Evolutionary conservation across 768 basidiomycete genomes (phyloP).

Genomic region (Trametes meyenii): DNA sequence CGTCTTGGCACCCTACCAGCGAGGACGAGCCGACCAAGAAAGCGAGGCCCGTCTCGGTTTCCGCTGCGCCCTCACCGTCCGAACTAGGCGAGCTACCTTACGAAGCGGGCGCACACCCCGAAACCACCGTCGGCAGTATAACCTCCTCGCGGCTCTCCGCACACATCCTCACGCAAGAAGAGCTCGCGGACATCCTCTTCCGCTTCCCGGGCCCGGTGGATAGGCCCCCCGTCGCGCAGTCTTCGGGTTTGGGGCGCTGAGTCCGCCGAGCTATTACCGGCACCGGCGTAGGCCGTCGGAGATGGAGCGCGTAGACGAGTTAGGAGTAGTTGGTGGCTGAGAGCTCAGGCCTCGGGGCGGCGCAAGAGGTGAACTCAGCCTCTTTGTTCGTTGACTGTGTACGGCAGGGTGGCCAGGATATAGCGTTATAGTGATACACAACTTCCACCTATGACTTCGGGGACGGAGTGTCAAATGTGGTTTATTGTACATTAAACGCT

Average conservation of each 20-base stretch:
- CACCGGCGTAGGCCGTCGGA: slow-evolving; percentile 5
- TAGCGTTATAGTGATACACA: too few species aligned
- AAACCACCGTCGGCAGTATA: neutral
- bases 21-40: neutral
- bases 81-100: neutral
- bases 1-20: neutral
- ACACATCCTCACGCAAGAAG: slow-evolving; percentile 18
- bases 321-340: slow-evolving; percentile 3
- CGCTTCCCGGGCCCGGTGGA: slow-evolving; percentile 3
- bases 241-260: neutral
- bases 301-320: slow-evolving; percentile 11
- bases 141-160: neutral
- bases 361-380: neutral
- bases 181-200: slow-evolving; percentile 17
- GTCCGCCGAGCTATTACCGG: slow-evolving; percentile 20
- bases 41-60: slow-evolving; percentile 11
- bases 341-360: neutral
- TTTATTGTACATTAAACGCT: neutral
- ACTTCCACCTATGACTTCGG: neutral
- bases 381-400: neutral
- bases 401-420: too few species aligned
- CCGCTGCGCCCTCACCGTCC: neutral
- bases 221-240: neutral
- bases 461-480: neutral
- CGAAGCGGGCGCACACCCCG: neutral